A percentile compares a stretch with the other conserved stretches of the same genome.
Conservation (phyloP, 2,329 filamentous ascomycete species). For the Annulohypoxylon truncatum region DNA sequence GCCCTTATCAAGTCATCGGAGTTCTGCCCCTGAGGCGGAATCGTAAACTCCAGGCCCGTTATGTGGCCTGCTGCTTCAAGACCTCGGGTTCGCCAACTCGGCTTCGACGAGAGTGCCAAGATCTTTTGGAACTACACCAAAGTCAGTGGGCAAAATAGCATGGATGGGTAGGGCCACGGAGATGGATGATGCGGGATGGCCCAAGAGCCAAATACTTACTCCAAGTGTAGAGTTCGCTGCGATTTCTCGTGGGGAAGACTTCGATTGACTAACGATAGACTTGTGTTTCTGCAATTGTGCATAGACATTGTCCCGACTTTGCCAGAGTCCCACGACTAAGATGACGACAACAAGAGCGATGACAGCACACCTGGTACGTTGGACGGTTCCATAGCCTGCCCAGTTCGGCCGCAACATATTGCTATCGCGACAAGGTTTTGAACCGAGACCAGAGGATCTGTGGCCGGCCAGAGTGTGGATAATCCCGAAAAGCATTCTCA, state of each 20-base stretch:
- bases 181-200: background rate
- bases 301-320: constrained; percentile 13
- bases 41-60: constrained; percentile 49
- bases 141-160: background rate
- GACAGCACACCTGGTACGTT: constrained; percentile 9
- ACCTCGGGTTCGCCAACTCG: constrained; percentile 53
- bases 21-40: constrained; percentile 50
- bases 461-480: background rate
- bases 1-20: constrained; percentile 46
- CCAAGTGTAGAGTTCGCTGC: constrained; percentile 31
- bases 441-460: background rate
- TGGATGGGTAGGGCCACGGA: background rate
- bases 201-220: constrained; percentile 9
- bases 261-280: background rate
- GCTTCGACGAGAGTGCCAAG: constrained; percentile 48
- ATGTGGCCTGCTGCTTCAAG: constrained; percentile 51
- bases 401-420: constrained; percentile 21
- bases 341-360: constrained; percentile 7
- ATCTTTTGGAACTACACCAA: constrained; percentile 44
- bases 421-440: background rate
- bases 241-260: constrained; percentile 10
- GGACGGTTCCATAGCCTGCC: constrained; percentile 12
- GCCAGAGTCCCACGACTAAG: constrained; percentile 5
- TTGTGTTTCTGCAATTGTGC: background rate
- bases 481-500: constrained; percentile 8